Percentiles rank a stretch among this genome's conserved stretches.
Evolutionary conservation across 208 protist genomes (phyloP).

Genomic region (Wallacemonas sp.): DNA sequence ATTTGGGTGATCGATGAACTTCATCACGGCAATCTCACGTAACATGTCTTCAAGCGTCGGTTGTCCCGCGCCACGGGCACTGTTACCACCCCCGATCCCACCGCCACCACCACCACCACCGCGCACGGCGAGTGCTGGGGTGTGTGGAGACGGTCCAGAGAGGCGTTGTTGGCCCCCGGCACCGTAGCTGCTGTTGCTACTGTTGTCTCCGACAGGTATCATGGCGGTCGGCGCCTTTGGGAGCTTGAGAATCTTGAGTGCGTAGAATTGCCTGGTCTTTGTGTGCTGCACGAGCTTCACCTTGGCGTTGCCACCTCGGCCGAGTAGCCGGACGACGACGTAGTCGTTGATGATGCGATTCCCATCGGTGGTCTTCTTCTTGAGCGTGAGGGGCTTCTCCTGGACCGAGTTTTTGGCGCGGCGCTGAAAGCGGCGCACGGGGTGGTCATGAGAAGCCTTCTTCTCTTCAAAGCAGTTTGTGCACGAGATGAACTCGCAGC

Average conservation of each 20-base stretch:
- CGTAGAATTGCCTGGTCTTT: slow-evolving; percentile 58
- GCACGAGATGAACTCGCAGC: slow-evolving; percentile 73
- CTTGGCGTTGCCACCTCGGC: slow-evolving; percentile 80
- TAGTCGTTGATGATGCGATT: slow-evolving; percentile 93
- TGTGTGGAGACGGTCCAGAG: too few species aligned
- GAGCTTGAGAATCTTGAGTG: slow-evolving; percentile 77
- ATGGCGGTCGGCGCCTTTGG: slow-evolving; percentile 4
- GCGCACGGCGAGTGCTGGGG: too few species aligned
- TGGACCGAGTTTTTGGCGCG: slow-evolving; percentile 28
- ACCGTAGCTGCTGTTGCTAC: not conserved
- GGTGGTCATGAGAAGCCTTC: slow-evolving; percentile 45
- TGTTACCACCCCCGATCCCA: not conserved
- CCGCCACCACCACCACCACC: not conserved
- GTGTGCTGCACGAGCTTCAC: slow-evolving; percentile 89
- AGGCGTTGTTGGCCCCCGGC: not conserved
- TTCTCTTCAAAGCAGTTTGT: slow-evolving; percentile 34
- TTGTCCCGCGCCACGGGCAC: not conserved
- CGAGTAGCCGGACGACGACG: slow-evolving; percentile 73
- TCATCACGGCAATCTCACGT: slow-evolving; percentile 96
- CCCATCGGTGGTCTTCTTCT: slow-evolving; percentile 68
- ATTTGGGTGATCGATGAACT: slow-evolving; percentile 95
- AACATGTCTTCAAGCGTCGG: slow-evolving; percentile 70
- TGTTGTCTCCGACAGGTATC: slow-evolving; percentile 3
- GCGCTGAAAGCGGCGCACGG: slow-evolving; percentile 59
- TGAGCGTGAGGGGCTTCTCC: slow-evolving; percentile 31